Evolutionary conservation across 176 grass and related monocot species (phyloP).

Genomic region (Panicum miliaceum): DNA sequence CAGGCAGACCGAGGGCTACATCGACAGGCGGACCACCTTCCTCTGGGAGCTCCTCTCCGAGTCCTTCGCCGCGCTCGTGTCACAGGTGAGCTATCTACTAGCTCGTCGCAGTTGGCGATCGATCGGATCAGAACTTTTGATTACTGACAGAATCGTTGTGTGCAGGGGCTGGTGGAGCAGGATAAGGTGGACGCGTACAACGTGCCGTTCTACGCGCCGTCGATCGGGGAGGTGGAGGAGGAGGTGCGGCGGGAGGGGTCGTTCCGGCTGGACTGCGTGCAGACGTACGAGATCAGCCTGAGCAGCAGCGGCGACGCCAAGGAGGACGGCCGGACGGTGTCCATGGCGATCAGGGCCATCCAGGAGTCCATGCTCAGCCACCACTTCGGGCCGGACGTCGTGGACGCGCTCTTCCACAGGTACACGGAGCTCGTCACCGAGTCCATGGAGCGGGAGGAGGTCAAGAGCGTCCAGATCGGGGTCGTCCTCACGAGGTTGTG

Average conservation of each 20-base stretch:
- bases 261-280: slow-evolving; percentile 73
- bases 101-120: background rate
- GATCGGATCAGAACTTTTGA: too few species aligned
- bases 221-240: slow-evolving; percentile 61
- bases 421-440: slow-evolving; percentile 72
- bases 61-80: slow-evolving; percentile 68
- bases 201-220: slow-evolving; percentile 94
- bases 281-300: slow-evolving; percentile 80
- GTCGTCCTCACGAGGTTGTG: slow-evolving; percentile 73
- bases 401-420: slow-evolving; percentile 71
- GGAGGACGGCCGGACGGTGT: slow-evolving; percentile 72
- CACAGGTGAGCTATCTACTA: slow-evolving; percentile 51
- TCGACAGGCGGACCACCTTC: slow-evolving; percentile 58
- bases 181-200: slow-evolving; percentile 88
- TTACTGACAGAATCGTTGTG: background rate
- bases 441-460: slow-evolving; percentile 81
- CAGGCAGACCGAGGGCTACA: slow-evolving; percentile 51
- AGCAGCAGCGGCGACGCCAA: slow-evolving; percentile 80
- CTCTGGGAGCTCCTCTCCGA: slow-evolving; percentile 90
- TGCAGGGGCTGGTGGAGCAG: slow-evolving; percentile 64
- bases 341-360: slow-evolving; percentile 85
- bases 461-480: slow-evolving; percentile 75
- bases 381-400: slow-evolving; percentile 75
- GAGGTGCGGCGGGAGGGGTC: slow-evolving; percentile 81
- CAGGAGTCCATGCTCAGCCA: slow-evolving; percentile 95